phyloP scores from a whole-genome alignment of 2,329 filamentous ascomycete species.

The Alternaria conjuncta region DNA sequence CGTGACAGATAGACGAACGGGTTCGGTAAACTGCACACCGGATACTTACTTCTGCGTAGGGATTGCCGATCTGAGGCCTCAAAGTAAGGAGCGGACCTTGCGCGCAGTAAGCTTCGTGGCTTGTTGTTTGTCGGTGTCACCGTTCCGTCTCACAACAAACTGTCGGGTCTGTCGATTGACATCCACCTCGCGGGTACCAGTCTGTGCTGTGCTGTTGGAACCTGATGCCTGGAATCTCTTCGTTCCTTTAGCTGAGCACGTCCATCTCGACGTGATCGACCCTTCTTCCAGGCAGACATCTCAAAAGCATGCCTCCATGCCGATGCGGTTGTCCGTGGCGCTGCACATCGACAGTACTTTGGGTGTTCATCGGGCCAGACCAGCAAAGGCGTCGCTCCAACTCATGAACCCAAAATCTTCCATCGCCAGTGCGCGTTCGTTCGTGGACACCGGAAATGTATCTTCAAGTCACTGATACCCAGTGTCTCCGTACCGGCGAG shows the following conservation, averaged over 20 bases:
- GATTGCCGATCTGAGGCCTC: conserved; percentile 13
- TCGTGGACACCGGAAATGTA: neutral
- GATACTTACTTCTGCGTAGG: conserved; percentile 11
- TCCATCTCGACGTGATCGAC: conserved; percentile 1
- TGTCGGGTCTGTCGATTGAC: conserved; percentile 12
- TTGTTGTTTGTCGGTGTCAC: conserved; percentile 24
- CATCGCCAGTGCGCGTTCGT: neutral
- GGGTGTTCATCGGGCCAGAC: neutral
- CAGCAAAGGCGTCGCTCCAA: conserved; percentile 2
- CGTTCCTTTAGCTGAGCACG: conserved; percentile 8
- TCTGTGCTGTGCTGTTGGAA: conserved; percentile 17
- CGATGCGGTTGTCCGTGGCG: conserved; percentile 4
- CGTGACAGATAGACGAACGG: conserved; percentile 7
- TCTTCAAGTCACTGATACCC: neutral
- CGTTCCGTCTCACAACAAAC: conserved; percentile 10
- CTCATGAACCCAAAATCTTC: neutral
- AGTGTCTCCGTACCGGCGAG: conserved; percentile 12
- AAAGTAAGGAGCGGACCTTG: conserved; percentile 18
- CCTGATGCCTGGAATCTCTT: conserved; percentile 12
- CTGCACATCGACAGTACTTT: neutral
- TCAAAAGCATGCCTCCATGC: conserved; percentile 4
- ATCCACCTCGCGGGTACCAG: conserved; percentile 15
- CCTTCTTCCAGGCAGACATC: neutral
- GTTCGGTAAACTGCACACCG: conserved; percentile 10
- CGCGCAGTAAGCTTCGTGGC: conserved; percentile 26